A percentile compares a stretch with the other conserved stretches of the same genome.
phyloP scores from a whole-genome alignment of 2,329 filamentous ascomycete species.

The Colletotrichum sp. region DNA sequence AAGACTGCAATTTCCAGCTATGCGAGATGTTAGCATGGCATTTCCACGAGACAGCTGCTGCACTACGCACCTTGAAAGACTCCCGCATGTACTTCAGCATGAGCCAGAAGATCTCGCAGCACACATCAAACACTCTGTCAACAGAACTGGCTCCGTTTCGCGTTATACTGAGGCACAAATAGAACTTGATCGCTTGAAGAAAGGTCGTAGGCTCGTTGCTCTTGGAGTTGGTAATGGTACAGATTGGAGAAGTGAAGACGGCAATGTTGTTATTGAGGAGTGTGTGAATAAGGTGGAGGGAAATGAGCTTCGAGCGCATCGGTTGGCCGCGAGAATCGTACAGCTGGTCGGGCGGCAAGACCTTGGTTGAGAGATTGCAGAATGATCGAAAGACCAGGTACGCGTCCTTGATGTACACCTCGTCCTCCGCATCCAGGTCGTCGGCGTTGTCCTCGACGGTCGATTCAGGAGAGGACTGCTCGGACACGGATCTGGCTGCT shows the following conservation, averaged over 20 bases:
- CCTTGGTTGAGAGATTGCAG: conserved; percentile 95
- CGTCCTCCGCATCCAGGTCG: conserved; percentile 76
- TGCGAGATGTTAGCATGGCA: conserved; percentile 28
- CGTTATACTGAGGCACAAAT: conserved; percentile 92
- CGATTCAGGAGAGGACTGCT: conserved; percentile 60
- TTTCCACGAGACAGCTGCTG: neutral
- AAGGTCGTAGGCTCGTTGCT: conserved; percentile 89
- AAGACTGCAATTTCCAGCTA: conserved; percentile 98
- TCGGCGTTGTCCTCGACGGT: conserved; percentile 62
- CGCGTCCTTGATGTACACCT: conserved; percentile 95
- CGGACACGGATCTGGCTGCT: conserved; percentile 53
- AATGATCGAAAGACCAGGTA: conserved; percentile 97
- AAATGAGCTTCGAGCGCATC: conserved; percentile 96
- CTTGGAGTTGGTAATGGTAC: conserved; percentile 90
- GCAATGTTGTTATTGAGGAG: conserved; percentile 92
- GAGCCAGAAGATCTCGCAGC: conserved; percentile 96
- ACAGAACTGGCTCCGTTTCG: conserved; percentile 95
- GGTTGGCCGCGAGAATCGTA: conserved; percentile 92
- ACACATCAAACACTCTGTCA: conserved; percentile 90
- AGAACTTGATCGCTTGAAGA: conserved; percentile 94
- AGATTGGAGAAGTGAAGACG: conserved; percentile 89
- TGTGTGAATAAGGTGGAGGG: conserved; percentile 93
- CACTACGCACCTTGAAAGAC: conserved; percentile 76
- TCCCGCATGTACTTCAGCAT: conserved; percentile 94
- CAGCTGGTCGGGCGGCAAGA: conserved; percentile 86